A percentile compares a stretch with the other conserved stretches of the same genome.
Conservation (phyloP, 345 rosid genomes). For the Brassica juncea region DNA sequence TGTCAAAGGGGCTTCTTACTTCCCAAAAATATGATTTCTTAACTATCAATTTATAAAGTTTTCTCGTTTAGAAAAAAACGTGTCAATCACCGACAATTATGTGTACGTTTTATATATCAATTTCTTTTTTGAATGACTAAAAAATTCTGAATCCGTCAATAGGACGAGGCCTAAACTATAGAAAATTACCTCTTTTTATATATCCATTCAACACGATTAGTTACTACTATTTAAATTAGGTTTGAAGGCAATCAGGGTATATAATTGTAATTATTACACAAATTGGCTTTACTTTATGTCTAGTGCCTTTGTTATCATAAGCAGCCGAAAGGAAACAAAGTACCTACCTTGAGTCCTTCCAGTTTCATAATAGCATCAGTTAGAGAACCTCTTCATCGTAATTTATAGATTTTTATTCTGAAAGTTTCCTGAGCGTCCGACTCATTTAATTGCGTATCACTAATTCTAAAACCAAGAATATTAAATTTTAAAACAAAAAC, state of each 20-base stretch:
- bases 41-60: background rate
- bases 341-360: conserved; percentile 38
- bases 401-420: background rate
- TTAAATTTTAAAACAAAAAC: too few relatives aligned
- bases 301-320: conserved; percentile 38
- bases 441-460: too few relatives aligned
- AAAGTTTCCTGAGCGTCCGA: background rate
- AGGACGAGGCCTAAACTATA: background rate
- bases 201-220: background rate
- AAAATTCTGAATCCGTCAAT: background rate
- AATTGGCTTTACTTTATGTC: conserved; percentile 29
- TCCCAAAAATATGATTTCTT: background rate
- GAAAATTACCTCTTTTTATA: background rate
- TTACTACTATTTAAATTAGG: conserved; percentile 5
- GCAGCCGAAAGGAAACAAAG: conserved; percentile 42
- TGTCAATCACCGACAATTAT: background rate
- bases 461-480: too few relatives aligned
- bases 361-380: conserved; percentile 32
- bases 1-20: too few relatives aligned
- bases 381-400: conserved; percentile 26
- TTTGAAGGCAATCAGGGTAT: conserved; percentile 30
- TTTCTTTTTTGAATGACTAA: background rate
- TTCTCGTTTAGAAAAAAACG: background rate
- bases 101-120: background rate
- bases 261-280: conserved; percentile 36